These are phyloP conservation scores for Dissophora ornata DNA, from an alignment of 192 early-diverging fungal genomes.

Conservation along the genomic window DNA sequence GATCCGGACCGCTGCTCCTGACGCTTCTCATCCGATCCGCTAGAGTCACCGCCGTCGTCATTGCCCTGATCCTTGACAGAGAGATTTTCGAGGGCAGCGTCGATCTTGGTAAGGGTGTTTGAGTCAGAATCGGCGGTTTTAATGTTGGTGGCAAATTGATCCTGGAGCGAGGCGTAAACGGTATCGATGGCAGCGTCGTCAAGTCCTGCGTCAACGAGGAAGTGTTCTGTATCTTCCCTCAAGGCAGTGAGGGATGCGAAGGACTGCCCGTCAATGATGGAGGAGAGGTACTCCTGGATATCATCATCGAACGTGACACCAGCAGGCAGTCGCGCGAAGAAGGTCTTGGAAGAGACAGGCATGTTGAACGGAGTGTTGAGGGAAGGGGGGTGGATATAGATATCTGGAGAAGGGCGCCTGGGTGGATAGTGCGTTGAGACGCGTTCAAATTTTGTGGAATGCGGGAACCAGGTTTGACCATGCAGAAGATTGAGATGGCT, in stretches of 20 bases:
- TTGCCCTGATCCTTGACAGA: slow-evolving; percentile 19
- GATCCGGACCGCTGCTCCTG: slow-evolving; percentile 7
- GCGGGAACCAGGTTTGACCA: too few species aligned
- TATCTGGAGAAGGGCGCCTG: background rate
- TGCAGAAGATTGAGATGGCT: too few species aligned
- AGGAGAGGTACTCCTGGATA: slow-evolving; percentile 44
- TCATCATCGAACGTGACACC: slow-evolving; percentile 41
- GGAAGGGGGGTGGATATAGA: background rate
- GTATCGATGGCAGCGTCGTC: slow-evolving; percentile 58
- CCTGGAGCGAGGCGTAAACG: slow-evolving; percentile 56
- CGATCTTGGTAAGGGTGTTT: slow-evolving; percentile 7
- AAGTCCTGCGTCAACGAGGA: slow-evolving; percentile 72
- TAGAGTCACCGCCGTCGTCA: slow-evolving; percentile 11
- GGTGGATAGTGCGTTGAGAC: too few species aligned
- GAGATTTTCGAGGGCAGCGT: slow-evolving; percentile 14
- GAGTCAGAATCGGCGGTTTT: background rate
- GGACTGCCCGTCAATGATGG: slow-evolving; percentile 36
- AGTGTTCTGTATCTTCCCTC: slow-evolving; percentile 72
- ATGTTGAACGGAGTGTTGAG: background rate
- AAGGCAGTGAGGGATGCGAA: slow-evolving; percentile 56
- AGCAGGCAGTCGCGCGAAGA: slow-evolving; percentile 40
- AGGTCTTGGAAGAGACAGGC: slow-evolving; percentile 32
- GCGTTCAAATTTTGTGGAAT: too few species aligned
- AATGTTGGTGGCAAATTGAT: background rate
- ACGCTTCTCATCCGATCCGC: slow-evolving; percentile 26